phyloP scores from a whole-genome alignment of 225 moss, liverwort and hornwort species.

The Asterella californica region DNA sequence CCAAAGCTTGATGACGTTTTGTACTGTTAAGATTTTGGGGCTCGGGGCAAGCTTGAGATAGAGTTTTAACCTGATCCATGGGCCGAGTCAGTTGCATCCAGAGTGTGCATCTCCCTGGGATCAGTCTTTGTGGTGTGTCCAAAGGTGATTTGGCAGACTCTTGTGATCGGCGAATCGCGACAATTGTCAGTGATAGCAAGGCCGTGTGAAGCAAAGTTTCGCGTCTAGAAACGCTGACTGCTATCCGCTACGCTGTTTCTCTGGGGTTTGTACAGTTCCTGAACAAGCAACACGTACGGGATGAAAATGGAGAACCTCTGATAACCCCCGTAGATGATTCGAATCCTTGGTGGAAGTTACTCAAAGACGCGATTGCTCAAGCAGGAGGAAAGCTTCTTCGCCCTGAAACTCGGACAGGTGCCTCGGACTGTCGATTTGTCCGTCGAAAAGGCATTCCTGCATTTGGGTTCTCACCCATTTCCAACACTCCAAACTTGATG shows the following conservation, averaged over 20 bases:
- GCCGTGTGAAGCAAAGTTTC: neutral
- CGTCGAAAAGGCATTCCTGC: constrained; percentile 39
- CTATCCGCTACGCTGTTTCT: neutral
- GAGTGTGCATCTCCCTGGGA: too few relatives aligned
- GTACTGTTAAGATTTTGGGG: too few relatives aligned
- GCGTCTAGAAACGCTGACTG: neutral
- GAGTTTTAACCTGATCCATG: too few relatives aligned
- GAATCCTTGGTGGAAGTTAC: constrained; percentile 26
- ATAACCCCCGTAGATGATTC: constrained; percentile 17
- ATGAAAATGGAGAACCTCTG: constrained; percentile 3
- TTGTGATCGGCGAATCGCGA: too few relatives aligned
- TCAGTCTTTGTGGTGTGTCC: too few relatives aligned
- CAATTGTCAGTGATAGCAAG: neutral
- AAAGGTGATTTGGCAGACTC: too few relatives aligned
- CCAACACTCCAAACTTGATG: constrained; percentile 39
- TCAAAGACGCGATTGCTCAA: constrained; percentile 23
- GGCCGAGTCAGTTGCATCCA: too few relatives aligned
- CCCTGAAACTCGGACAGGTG: constrained; percentile 32
- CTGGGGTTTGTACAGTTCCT: constrained; percentile 15
- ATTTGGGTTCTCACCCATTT: constrained; percentile 45
- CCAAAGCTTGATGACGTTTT: too few relatives aligned
- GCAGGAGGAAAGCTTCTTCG: constrained; percentile 26
- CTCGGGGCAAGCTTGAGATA: too few relatives aligned
- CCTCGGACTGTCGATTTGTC: constrained; percentile 42
- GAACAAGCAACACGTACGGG: constrained; percentile 4